Percentiles rank a stretch among this genome's conserved stretches.
Conservation (phyloP, 106 monocot genomes). For the Acanthochlamys bracteata region DNA sequence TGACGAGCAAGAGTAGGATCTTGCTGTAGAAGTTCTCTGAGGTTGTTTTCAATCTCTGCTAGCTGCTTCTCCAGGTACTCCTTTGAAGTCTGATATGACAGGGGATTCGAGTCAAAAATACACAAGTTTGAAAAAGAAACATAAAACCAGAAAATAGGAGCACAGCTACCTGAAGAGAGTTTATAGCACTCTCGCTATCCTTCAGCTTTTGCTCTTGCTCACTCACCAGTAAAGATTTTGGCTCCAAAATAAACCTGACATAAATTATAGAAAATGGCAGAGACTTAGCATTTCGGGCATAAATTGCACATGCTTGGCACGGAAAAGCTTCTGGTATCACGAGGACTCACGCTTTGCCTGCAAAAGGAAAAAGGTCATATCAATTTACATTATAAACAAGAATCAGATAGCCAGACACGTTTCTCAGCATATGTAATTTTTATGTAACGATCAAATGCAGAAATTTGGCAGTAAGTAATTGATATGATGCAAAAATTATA, state of each 20-base stretch:
- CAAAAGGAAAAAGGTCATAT: constrained; percentile 14
- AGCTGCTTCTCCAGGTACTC: constrained; percentile 80
- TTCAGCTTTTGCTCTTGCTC: constrained; percentile 79
- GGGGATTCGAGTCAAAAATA: not conserved
- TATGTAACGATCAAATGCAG: too few relatives aligned
- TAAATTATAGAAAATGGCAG: constrained; percentile 6
- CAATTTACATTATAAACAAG: too few relatives aligned
- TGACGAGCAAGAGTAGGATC: constrained; percentile 80
- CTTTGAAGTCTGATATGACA: constrained; percentile 45
- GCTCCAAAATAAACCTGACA: constrained; percentile 77
- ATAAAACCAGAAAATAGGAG: not conserved
- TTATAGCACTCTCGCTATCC: constrained; percentile 68
- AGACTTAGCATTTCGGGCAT: not conserved
- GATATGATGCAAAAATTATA: too few relatives aligned
- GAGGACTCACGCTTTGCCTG: constrained; percentile 75
- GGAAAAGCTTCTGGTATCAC: not conserved
- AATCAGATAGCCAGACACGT: too few relatives aligned
- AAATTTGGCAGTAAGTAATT: too few relatives aligned
- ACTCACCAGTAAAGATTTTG: constrained; percentile 46
- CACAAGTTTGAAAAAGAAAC: not conserved
- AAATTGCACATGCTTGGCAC: not conserved
- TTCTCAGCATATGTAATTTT: too few relatives aligned
- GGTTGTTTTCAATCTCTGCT: constrained; percentile 68
- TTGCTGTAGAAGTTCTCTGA: constrained; percentile 73
- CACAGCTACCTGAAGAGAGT: constrained; percentile 52